Evolutionary conservation across 1,284 basidiomycete species (phyloP), one percentile per base, ranked within the genome.

Genomic region (Ceratobasidium sp.): DNA sequence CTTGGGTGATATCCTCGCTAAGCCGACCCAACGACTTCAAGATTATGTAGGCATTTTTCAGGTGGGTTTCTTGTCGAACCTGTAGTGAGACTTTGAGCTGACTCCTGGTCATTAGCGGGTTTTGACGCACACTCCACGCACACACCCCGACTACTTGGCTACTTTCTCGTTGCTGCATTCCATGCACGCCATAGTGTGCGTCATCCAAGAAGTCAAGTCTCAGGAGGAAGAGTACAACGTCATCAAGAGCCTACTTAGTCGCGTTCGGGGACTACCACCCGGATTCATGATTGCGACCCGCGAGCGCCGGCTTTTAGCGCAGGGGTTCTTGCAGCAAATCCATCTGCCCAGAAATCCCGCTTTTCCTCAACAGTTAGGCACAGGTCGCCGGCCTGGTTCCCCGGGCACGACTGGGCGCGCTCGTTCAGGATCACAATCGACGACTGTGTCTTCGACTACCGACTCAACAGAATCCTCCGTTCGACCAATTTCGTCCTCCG

Each of bases 211-310:
- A 77, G 92, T 95, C 76, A 95, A 95, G 80, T 82, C 86, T 3
- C 87, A 92, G 22, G 94, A 96, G 81, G 92, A 94, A 74, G 93
- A 95, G 77, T 93, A 94, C 80, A 87, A 90, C 29, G 82, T 88
- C 59, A 84, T 92, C 39, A 91, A 91, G 80, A 81, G 84, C n/a
- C 83, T 94, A 19, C 83, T 88, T 19, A 81, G 83, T 11, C 84
- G 86, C 0, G 87, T 96, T 69, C 84, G 86, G 27, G 91, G 90
- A 0, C 79, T 94, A 1, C 87, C 89, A 0, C 74, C 83, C 1
- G 82, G 84, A 2, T 84, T 86, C 34, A 81, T 84, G 43, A 83
- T 96, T 4, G 89, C 90, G 0, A 84, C 84, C 43, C 86, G 93
- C 41, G 92, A 93, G 75, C 87, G 95, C 24, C 84, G 89, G 49